These are phyloP conservation scores for Beta vulgaris DNA, from an alignment of 148 eudicot genomes.

Conservation along the genomic window DNA sequence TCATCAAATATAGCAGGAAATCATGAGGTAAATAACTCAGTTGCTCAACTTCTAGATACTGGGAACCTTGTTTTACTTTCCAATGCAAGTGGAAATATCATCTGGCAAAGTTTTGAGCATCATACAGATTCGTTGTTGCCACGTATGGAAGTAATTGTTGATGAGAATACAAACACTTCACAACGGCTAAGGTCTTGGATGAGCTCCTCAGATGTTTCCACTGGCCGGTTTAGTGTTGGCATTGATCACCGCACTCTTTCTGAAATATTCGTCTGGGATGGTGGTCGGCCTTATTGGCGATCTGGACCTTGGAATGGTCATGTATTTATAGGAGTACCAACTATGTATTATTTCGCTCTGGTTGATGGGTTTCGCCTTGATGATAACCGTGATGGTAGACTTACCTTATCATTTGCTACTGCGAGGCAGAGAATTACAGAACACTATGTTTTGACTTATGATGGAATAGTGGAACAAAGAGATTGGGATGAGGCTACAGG, in stretches of 20 bases:
- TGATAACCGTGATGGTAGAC: constrained; percentile 13
- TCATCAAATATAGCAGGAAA: constrained; percentile 25
- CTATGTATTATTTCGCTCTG: not conserved
- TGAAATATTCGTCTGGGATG: constrained; percentile 29
- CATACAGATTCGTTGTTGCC: constrained; percentile 27
- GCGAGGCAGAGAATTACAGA: not conserved
- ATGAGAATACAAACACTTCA: not conserved
- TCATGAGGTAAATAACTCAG: constrained; percentile 1
- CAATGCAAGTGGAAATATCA: constrained; percentile 7
- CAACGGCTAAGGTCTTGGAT: constrained; percentile 28
- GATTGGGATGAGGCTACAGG: constrained; percentile 10
- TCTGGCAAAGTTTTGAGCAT: constrained; percentile 38
- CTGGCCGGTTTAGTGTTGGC: constrained; percentile 29
- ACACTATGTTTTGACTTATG: constrained; percentile 16
- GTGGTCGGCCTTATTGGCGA: constrained; percentile 29
- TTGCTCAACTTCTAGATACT: constrained; percentile 35
- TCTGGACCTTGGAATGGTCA: constrained; percentile 41
- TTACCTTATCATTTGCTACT: not conserved
- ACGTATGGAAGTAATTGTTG: constrained; percentile 13
- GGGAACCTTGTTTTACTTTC: constrained; percentile 39
- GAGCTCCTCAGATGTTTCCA: constrained; percentile 39
- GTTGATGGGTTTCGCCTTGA: constrained; percentile 6
- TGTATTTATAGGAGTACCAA: constrained; percentile 22
- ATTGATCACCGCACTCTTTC: constrained; percentile 12
- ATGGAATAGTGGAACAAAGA: constrained; percentile 9